Base-by-base conservation (phyloP, 257 asterid species). In the Lycium barbarum region DNA sequence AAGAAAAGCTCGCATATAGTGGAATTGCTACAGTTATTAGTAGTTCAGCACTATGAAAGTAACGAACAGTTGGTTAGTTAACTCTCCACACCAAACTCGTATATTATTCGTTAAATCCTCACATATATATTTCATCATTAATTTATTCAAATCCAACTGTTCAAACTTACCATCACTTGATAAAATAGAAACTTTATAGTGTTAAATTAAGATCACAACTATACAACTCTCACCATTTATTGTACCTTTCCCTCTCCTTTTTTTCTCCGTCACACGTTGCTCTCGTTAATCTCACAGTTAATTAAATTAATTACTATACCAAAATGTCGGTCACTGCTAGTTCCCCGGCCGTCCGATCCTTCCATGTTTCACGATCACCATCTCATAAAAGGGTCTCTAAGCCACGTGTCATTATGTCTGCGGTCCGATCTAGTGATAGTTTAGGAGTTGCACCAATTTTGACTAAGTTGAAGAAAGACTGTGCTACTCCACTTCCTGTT, bases 401-500 rank as follows among this genome's bases (percentile, higher is more conserved):
- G 84, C 88, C 89, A 40, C 79, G 90, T 85, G 85, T 83, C 66
- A 85, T 80, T 49, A 89, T 89, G 94, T 13, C 33, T 1, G 81
- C 93, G 51, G 88, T 90, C 67, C 87, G 90, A 82, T 90, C 93
- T 82, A 81, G 11, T 67, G 81, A 83, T 6, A 66, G 86, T 40
- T 59, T 90, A 26, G 68, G 54, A 10, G 90, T 83, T 26, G 87
- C 91, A 38, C 87, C 93, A 53, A 89, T 91, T 73, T 88, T 94
- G 84, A 90, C 91, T 33, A 91, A 93, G 89, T 65, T 94, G 90
- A 88, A 91, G 89, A 87, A 83, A 83, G 97, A 93, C 65, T 94
- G 96, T 84, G 92, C 95, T 78, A 91, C 97, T 80, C 98, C 97
- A 33, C 83, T 93, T 84, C 96, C 94, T 3, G 88, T 94, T 45